Evolutionary conservation across 192 early-diverging fungal species (phyloP), one percentile per base, ranked within the genome.

Genomic region (Geosiphon pyriformis): DNA sequence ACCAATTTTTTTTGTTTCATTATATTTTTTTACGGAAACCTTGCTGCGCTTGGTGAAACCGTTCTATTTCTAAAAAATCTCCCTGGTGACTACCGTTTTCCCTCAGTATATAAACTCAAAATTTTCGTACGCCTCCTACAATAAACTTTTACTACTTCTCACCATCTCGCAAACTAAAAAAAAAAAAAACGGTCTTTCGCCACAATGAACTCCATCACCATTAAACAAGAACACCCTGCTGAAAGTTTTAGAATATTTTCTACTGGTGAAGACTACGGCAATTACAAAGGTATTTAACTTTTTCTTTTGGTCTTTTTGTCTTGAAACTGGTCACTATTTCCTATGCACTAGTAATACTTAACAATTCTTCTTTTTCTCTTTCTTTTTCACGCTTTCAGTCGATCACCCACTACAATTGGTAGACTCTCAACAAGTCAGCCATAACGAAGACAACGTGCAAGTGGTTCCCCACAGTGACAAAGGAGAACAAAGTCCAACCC

Each of bases 11-110:
- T n/a, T n/a, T n/a, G n/a, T n/a, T n/a, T n/a, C n/a, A n/a, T 53
- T 26, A 26, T 26, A 53, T 22, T 52, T 53, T 53, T 12, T 25
- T 22, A 33, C 58, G 59, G 60, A 47, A 49, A 52, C 61, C 61
- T 64, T 49, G 61, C 61, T 64, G 61, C 48, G 61, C 61, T 64
- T 64, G 61, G 61, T 64, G 61, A 64, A 48, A 51, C 61, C 49
- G 49, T 64, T 63, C 8, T 12, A 15, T 30, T 33, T 2, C 48
- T 26, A 25, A 50, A 64, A 51, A 64, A 15, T 49, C 17, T 49
- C 31, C 49, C 22, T 27, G 26, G 26, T 47, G 26, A 31, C 22
- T 17, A 46, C 20, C 12, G 8, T 47, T 51, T n/a, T 51, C 31
- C 26, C 37, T 30, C n/a, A n/a, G n/a, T n/a, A n/a, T 48, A 18